A percentile compares a stretch with the other conserved stretches of the same genome.
Evolutionary conservation across 345 rosid genomes (phyloP).

Genomic region (Gossypium rotundifolium): DNA sequence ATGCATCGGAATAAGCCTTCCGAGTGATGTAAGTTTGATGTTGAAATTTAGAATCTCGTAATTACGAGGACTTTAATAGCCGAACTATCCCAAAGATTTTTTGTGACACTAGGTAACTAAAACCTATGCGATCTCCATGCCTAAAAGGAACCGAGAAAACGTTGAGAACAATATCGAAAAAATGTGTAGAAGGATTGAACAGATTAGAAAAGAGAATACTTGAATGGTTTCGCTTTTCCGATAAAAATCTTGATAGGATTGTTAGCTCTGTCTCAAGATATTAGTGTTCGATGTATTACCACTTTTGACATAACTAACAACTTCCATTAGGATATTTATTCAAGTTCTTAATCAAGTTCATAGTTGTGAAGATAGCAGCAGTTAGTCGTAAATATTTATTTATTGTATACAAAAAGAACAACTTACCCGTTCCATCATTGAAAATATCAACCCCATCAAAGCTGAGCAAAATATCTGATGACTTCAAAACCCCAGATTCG

Average conservation of each 20-base stretch:
- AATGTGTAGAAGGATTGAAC: background rate
- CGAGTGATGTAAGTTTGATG: too few species aligned
- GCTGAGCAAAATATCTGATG: slow-evolving; percentile 59
- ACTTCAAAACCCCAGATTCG: too few species aligned
- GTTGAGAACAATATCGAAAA: too few species aligned
- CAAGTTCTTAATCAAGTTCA: background rate
- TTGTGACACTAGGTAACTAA: too few species aligned
- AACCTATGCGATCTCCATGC: too few species aligned
- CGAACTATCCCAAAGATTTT: too few species aligned
- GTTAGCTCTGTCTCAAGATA: background rate
- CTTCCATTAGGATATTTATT: background rate
- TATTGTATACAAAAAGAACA: background rate
- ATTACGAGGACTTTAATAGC: too few species aligned
- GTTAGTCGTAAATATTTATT: background rate
- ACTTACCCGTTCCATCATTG: slow-evolving; percentile 67
- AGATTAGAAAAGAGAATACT: background rate
- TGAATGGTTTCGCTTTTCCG: background rate
- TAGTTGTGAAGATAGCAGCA: background rate
- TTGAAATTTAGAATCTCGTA: too few species aligned
- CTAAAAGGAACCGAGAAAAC: too few species aligned
- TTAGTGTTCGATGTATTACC: background rate
- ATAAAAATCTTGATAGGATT: background rate
- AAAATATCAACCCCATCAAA: slow-evolving; percentile 70
- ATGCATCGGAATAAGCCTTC: slow-evolving; percentile 53
- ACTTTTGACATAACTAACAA: background rate